A percentile compares a stretch with the other conserved stretches of the same genome.
phyloP scores from a whole-genome alignment of 2,329 filamentous ascomycete species.

The Diaporthe nobilis region DNA sequence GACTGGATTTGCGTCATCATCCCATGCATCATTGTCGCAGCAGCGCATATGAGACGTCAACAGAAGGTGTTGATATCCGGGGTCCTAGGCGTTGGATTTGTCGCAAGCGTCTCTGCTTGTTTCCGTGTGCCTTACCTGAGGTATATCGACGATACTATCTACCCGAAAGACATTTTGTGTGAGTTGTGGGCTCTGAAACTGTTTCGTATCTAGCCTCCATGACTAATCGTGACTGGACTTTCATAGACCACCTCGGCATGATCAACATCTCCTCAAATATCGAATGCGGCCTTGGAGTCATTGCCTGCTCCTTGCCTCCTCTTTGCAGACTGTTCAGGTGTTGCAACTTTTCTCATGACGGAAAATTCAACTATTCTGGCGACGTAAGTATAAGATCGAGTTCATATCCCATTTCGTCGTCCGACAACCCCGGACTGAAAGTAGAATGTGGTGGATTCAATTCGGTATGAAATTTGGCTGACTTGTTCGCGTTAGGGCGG shows the following conservation, averaged over 20 bases:
- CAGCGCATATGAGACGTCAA: neutral
- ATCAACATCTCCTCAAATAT: constrained; percentile 13
- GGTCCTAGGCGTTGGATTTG: neutral
- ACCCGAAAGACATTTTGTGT: constrained; percentile 2
- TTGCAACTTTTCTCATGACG: neutral
- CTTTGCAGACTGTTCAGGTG: neutral
- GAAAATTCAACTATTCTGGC: neutral
- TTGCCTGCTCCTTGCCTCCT: neutral
- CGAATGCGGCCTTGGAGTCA: constrained; percentile 18
- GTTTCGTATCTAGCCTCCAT: no score
- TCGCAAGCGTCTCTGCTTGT: constrained; percentile 8
- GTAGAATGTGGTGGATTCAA: neutral
- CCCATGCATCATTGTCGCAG: neutral
- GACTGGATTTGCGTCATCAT: constrained; percentile 1
- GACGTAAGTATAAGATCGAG: neutral
- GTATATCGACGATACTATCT: neutral
- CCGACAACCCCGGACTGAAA: neutral
- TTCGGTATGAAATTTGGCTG: neutral
- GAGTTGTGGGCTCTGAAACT: neutral
- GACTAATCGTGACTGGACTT: neutral
- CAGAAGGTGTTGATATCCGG: neutral
- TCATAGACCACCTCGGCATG: neutral
- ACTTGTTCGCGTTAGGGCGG: neutral
- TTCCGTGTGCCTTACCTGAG: constrained; percentile 2
- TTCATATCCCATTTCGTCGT: no score